Conservation (phyloP, 305 asterid genomes). For the Lippia alba region DNA sequence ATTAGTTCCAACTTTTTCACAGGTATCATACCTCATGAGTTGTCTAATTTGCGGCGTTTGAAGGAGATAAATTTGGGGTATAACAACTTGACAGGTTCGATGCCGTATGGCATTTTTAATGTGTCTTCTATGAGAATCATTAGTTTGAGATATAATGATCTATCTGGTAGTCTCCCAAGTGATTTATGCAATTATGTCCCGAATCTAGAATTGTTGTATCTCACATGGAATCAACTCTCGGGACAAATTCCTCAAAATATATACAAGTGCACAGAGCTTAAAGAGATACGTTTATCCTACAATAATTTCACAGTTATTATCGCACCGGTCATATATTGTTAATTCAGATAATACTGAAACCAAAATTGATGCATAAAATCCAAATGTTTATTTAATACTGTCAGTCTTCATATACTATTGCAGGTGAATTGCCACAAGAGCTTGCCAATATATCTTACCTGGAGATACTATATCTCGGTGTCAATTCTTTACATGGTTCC, state of each 20-base stretch:
- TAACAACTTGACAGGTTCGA: slow-evolving; percentile 23
- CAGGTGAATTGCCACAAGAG: background rate
- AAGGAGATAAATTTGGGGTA: background rate
- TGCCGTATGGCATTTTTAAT: slow-evolving; percentile 23
- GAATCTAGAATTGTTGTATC: slow-evolving; percentile 3
- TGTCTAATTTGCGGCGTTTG: background rate
- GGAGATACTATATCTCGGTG: background rate
- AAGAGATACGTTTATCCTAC: background rate
- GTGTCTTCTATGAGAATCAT: background rate
- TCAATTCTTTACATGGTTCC: background rate
- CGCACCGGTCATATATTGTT: too few species aligned
- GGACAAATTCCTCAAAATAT: slow-evolving; percentile 39
- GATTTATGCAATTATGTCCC: slow-evolving; percentile 14
- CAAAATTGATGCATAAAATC: background rate
- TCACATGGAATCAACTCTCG: slow-evolving; percentile 16
- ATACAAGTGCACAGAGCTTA: slow-evolving; percentile 20
- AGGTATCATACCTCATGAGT: background rate
- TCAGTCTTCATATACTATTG: background rate
- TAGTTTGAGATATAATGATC: background rate
- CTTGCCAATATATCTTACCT: background rate
- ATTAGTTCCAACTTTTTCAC: slow-evolving; percentile 47
- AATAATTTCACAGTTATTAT: background rate
- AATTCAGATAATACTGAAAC: too few species aligned
- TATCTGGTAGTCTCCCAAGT: slow-evolving; percentile 35
- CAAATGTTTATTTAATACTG: background rate